Conservation (phyloP, 345 rosid genomes). For the Eucalyptus coolabah region DNA sequence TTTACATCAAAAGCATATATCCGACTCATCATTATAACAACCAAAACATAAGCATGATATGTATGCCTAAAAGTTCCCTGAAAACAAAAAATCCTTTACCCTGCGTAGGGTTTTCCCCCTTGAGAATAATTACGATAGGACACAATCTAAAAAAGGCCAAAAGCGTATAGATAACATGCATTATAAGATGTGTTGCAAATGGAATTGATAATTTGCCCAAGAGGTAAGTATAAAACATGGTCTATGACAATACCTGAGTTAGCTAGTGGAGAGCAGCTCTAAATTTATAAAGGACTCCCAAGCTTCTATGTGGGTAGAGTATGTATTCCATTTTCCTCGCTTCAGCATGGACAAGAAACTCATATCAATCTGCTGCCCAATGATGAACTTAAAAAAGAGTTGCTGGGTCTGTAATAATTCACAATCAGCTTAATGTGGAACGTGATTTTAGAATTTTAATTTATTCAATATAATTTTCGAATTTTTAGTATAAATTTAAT, state of each 20-base stretch:
- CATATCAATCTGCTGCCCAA: background rate
- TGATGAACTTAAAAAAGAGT: background rate
- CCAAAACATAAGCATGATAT: background rate
- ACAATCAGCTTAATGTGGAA: accelerated
- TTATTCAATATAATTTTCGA: no score
- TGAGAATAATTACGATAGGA: background rate
- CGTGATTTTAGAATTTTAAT: accelerated
- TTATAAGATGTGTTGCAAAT: background rate
- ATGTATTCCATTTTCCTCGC: background rate
- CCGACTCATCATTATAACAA: background rate
- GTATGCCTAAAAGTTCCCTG: background rate
- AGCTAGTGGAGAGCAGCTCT: background rate
- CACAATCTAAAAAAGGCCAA: background rate
- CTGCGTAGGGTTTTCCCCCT: background rate
- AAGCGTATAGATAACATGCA: background rate
- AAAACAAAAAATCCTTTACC: background rate
- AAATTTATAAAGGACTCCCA: background rate
- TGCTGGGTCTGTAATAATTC: no score
- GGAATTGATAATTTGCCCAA: background rate
- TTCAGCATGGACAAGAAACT: background rate
- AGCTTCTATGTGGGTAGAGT: background rate
- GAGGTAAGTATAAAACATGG: background rate
- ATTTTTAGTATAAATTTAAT: no score
- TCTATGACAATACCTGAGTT: background rate
- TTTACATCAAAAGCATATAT: background rate